These are phyloP conservation scores for Ephemerocybe angulata DNA, from an alignment of 768 basidiomycete genomes.

Conservation along the genomic window DNA sequence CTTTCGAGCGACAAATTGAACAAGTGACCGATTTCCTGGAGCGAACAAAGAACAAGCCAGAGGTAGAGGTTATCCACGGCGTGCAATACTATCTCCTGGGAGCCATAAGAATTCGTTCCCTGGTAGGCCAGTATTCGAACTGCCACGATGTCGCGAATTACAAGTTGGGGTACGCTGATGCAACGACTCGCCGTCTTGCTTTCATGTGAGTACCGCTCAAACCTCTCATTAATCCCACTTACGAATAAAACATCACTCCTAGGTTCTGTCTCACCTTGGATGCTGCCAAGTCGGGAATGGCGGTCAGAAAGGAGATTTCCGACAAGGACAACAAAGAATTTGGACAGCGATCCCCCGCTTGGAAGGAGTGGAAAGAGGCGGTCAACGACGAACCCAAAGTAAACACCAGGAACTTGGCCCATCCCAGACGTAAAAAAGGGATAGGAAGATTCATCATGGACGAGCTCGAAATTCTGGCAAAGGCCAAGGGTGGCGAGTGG, in stretches of 20 bases:
- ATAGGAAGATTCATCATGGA: conserved; percentile 45
- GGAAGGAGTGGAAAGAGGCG: conserved; percentile 31
- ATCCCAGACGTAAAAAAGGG: conserved; percentile 17
- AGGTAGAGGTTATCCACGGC: conserved; percentile 26
- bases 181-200: conserved; percentile 49
- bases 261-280: conserved; percentile 56
- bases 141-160: conserved; percentile 59
- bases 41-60: conserved; percentile 17
- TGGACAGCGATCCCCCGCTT: conserved; percentile 19
- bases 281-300: conserved; percentile 56
- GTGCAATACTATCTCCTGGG: conserved; percentile 52
- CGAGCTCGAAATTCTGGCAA: conserved; percentile 25
- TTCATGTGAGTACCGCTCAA: conserved; percentile 37
- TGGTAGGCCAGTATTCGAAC: conserved; percentile 53
- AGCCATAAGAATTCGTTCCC: conserved; percentile 39
- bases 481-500: conserved; percentile 19
- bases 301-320: conserved; percentile 33
- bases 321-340: conserved; percentile 16
- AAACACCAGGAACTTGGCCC: conserved; percentile 13
- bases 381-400: conserved; percentile 20
- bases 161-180: conserved; percentile 45
- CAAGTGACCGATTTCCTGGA: conserved; percentile 42
- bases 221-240: neutral
- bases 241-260: neutral
- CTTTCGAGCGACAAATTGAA: conserved; percentile 43